Evolutionary conservation across 208 protist species (phyloP).

Genomic region (Wallacemonas collosoma): DNA sequence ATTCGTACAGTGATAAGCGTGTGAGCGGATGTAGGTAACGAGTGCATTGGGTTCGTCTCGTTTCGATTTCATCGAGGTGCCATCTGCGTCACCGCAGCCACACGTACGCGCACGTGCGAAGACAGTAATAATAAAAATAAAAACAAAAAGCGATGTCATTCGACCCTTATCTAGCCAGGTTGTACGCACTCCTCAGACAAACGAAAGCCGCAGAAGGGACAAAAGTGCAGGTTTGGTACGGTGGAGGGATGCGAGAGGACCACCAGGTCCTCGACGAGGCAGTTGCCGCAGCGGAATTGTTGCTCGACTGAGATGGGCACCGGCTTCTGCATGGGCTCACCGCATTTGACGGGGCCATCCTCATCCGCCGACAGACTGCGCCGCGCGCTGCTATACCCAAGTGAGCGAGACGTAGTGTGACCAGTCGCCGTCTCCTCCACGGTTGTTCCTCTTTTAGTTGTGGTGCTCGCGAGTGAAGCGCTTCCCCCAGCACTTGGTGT

Average conservation of each 20-base stretch:
- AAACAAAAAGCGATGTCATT: background rate
- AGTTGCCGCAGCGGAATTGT: background rate
- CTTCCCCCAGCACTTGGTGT: background rate
- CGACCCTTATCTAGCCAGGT: background rate
- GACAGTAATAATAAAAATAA: background rate
- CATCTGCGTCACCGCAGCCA: background rate
- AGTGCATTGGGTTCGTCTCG: too few relatives aligned
- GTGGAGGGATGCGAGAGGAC: background rate
- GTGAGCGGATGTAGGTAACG: too few relatives aligned
- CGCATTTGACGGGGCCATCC: too few relatives aligned
- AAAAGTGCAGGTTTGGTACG: background rate
- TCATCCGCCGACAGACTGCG: background rate
- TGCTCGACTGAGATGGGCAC: background rate
- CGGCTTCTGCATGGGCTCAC: background rate
- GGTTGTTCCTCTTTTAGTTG: too few relatives aligned
- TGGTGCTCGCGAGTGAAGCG: background rate
- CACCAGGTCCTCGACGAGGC: conserved; percentile 9
- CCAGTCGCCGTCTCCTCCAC: background rate
- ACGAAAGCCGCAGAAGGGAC: conserved; percentile 5
- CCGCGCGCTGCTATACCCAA: conserved; percentile 2
- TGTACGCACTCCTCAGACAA: background rate
- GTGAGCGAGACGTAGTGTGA: background rate
- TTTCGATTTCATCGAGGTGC: too few relatives aligned
- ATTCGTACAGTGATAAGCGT: too few relatives aligned
- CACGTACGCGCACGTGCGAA: background rate